Evolutionary conservation across 148 eudicot genomes (phyloP).

Genomic region (Rhododendron mucronatum): DNA sequence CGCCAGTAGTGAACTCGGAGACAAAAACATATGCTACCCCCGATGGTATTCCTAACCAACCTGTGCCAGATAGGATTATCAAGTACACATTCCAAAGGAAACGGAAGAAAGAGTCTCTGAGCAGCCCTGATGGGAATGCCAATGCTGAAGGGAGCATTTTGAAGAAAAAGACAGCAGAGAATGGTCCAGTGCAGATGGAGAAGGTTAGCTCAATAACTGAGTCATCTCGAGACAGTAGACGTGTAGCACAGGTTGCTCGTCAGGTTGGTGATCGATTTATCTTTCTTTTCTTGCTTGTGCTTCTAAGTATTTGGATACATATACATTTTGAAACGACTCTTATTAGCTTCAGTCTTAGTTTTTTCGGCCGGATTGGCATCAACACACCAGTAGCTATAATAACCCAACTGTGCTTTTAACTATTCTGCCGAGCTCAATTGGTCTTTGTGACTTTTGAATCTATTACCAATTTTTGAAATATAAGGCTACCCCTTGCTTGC

Average conservation of each 20-base stretch:
- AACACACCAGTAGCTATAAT: not conserved
- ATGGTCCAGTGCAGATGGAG: slow-evolving; percentile 19
- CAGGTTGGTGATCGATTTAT: slow-evolving; percentile 5
- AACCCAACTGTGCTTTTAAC: not conserved
- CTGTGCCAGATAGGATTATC: slow-evolving; percentile 31
- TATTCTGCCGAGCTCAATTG: not conserved
- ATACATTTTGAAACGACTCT: not conserved
- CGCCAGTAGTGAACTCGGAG: slow-evolving; percentile 15
- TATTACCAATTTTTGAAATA: not conserved
- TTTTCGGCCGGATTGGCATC: not conserved
- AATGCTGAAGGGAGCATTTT: slow-evolving; percentile 26
- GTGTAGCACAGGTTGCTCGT: slow-evolving; percentile 63
- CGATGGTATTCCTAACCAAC: slow-evolving; percentile 28
- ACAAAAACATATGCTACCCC: slow-evolving; percentile 14
- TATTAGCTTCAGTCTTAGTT: not conserved
- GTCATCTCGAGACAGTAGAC: slow-evolving; percentile 50
- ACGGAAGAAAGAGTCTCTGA: slow-evolving; percentile 35
- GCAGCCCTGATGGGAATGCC: slow-evolving; percentile 11
- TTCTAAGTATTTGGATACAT: not conserved
- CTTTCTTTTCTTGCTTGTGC: not conserved
- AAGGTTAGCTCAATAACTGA: slow-evolving; percentile 30
- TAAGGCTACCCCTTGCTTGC: not conserved
- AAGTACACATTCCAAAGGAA: slow-evolving; percentile 63
- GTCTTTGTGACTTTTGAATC: not conserved
- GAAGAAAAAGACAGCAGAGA: slow-evolving; percentile 28